These are phyloP conservation scores for Penicillium verrucosum DNA, from an alignment of 2,329 filamentous ascomycete genomes.

Conservation along the genomic window DNA sequence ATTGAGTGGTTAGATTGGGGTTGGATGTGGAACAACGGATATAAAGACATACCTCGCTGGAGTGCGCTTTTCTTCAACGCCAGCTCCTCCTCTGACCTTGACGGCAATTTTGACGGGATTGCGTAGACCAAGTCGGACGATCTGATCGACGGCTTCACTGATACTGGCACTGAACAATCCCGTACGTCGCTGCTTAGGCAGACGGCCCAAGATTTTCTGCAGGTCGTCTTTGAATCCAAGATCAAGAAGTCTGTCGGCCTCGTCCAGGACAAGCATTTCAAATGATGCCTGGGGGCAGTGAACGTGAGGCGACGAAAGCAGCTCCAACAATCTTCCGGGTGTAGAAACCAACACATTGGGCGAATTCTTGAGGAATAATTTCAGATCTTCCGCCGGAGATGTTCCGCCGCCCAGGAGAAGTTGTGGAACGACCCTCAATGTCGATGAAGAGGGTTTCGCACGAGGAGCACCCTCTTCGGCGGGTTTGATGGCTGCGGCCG, in stretches of 20 bases:
- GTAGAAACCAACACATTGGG: conserved; percentile 90
- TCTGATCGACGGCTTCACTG: conserved; percentile 89
- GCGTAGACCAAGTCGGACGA: conserved; percentile 84
- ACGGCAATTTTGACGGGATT: conserved; percentile 96
- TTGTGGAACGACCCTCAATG: conserved; percentile 70
- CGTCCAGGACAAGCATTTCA: conserved; percentile 87
- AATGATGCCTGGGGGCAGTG: conserved; percentile 86
- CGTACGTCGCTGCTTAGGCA: conserved; percentile 91
- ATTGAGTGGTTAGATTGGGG: conserved; percentile 15
- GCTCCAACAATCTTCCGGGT: conserved; percentile 81
- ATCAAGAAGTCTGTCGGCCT: conserved; percentile 88
- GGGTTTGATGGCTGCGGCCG: conserved; percentile 52
- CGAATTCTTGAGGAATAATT: conserved; percentile 75
- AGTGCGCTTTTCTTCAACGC: conserved; percentile 78
- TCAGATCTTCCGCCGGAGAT: conserved; percentile 79
- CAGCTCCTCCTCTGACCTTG: conserved; percentile 75
- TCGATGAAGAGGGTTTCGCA: conserved; percentile 45
- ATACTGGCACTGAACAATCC: conserved; percentile 93
- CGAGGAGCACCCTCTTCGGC: conserved; percentile 42
- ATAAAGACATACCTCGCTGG: conserved; percentile 60
- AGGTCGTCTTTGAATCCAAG: conserved; percentile 91
- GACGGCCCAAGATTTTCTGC: conserved; percentile 73
- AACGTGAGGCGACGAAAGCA: conserved; percentile 81
- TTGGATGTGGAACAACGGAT: not conserved
- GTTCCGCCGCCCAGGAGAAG: conserved; percentile 83